Evolutionary conservation across 169 alveolate genomes (phyloP).

Genomic region (Plasmodium relictum): DNA sequence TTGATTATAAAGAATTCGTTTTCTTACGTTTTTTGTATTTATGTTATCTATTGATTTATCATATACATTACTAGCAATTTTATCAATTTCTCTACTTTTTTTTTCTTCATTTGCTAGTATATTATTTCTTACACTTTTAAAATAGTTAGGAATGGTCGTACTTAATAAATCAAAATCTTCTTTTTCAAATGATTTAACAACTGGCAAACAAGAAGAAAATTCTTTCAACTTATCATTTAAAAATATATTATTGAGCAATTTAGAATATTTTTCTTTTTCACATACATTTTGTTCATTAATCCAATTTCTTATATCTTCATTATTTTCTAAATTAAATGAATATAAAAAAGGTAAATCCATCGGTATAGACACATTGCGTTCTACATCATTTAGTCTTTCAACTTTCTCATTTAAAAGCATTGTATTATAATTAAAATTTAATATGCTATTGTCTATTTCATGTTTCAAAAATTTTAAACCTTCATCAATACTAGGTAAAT

Average conservation of each 20-base stretch:
- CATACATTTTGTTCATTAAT: constrained; percentile 15
- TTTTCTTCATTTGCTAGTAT: constrained; percentile 8
- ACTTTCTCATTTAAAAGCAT: constrained; percentile 61
- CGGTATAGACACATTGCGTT: constrained; percentile 45
- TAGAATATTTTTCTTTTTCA: constrained; percentile 2
- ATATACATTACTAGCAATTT: neutral
- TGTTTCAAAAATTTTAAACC: constrained; percentile 48
- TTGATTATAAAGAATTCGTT: constrained; percentile 15
- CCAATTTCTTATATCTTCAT: constrained; percentile 50
- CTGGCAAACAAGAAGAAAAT: constrained; percentile 21
- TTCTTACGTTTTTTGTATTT: neutral
- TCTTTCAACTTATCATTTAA: constrained; percentile 47
- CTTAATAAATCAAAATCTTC: constrained; percentile 42
- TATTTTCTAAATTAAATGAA: constrained; percentile 48
- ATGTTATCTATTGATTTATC: neutral
- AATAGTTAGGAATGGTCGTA: constrained; percentile 34
- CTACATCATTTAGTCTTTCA: constrained; percentile 48
- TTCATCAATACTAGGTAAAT: constrained; percentile 41
- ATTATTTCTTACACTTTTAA: constrained; percentile 33
- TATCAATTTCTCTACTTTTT: neutral
- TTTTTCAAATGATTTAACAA: constrained; percentile 37
- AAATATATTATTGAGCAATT: neutral
- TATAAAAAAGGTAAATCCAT: constrained; percentile 45
- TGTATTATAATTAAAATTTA: constrained; percentile 29
- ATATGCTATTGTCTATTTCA: constrained; percentile 48